A percentile compares a stretch with the other conserved stretches of the same genome.
Evolutionary conservation across 495 filamentous ascomycete genomes (phyloP).

Genomic region (Aspergillus hancockii): DNA sequence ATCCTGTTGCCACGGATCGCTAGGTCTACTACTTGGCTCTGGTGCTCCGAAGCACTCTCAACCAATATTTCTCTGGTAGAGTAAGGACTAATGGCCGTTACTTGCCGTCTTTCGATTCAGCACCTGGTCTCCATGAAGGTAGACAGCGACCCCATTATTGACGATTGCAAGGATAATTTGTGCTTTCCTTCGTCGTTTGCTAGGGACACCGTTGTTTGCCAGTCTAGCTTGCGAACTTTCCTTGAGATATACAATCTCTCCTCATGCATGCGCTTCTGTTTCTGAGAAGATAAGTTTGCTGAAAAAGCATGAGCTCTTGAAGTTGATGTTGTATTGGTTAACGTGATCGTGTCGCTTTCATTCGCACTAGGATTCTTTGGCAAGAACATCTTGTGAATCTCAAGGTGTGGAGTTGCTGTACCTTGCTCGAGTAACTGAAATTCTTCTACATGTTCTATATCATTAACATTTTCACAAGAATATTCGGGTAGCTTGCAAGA

Average conservation of each 20-base stretch:
- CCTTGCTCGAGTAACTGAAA: background rate
- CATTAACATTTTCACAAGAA: background rate
- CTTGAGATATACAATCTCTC: background rate
- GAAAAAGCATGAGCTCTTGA: background rate
- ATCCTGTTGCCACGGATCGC: background rate
- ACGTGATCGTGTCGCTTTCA: background rate
- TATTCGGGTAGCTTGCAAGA: background rate
- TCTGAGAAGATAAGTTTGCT: background rate
- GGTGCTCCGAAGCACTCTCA: background rate
- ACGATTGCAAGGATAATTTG: background rate
- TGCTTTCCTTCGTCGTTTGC: background rate
- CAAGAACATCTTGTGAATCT: background rate
- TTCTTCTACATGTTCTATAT: background rate
- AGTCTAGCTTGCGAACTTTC: background rate
- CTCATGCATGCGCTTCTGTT: background rate
- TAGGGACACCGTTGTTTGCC: background rate
- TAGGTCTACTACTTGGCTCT: background rate
- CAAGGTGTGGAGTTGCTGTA: background rate
- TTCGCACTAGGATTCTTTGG: background rate
- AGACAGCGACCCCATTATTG: conserved; percentile 27
- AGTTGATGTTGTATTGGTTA: background rate
- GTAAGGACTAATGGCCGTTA: conserved; percentile 17
- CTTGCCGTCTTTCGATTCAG: background rate
- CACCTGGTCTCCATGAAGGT: conserved; percentile 34
- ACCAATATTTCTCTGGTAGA: conserved; percentile 4